Conservation (phyloP, 768 basidiomycete species). For the Scleroderma bovista region DNA sequence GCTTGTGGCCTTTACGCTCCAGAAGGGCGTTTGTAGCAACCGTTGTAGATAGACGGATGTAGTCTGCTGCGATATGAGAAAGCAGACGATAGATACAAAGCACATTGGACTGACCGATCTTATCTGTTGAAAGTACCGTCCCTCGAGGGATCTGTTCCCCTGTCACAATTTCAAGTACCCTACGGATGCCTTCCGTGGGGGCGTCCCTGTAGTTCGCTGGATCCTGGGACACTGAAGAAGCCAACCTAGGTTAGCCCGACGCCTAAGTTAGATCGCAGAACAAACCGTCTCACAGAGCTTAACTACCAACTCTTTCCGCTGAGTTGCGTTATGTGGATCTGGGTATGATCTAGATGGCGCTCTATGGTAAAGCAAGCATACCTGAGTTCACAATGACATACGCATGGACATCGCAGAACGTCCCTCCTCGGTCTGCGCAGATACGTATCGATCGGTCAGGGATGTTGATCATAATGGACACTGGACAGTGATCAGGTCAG, state of each 20-base stretch:
- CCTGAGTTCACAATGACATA: slow-evolving; percentile 29
- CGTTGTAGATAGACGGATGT: slow-evolving; percentile 88
- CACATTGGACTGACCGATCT: slow-evolving; percentile 55
- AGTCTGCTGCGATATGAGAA: slow-evolving; percentile 44
- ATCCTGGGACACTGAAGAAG: slow-evolving; percentile 77
- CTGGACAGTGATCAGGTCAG: too few species aligned
- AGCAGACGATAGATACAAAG: not conserved
- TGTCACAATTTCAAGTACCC: slow-evolving; percentile 75
- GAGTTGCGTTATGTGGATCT: slow-evolving; percentile 53
- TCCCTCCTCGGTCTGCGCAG: slow-evolving; percentile 87
- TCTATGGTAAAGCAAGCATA: not conserved
- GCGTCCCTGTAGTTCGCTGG: slow-evolving; percentile 85
- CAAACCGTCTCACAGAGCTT: slow-evolving; percentile 64
- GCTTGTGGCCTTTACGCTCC: slow-evolving; percentile 90
- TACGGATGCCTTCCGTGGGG: slow-evolving; percentile 88
- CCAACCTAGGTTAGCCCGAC: not conserved
- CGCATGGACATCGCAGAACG: slow-evolving; percentile 89
- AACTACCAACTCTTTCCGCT: slow-evolving; percentile 78
- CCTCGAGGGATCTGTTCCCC: slow-evolving; percentile 66
- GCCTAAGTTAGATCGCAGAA: not conserved
- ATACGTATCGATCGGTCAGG: slow-evolving; percentile 79
- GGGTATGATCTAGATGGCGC: slow-evolving; percentile 55
- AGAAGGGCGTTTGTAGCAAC: slow-evolving; percentile 95
- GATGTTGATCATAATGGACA: slow-evolving; percentile 26
- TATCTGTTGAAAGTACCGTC: slow-evolving; percentile 61